Conservation (phyloP, 352 stramenopile species). For the Halophytophthora batemanensis region DNA sequence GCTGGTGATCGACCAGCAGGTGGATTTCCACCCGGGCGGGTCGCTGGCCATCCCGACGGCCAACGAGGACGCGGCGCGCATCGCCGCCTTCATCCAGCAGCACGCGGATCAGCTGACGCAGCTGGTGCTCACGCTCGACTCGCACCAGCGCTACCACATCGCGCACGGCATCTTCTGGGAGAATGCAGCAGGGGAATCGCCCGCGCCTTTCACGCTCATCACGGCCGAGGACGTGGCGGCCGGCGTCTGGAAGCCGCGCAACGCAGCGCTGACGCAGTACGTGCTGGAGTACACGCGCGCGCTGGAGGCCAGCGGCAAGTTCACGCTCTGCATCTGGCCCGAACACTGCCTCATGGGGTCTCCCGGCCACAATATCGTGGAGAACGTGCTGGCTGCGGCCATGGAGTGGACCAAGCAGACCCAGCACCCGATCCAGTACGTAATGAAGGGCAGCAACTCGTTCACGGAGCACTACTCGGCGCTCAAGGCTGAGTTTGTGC, state of each 20-base stretch:
- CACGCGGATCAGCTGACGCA: constrained; percentile 65
- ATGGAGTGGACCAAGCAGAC: constrained; percentile 80
- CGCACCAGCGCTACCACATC: constrained; percentile 95
- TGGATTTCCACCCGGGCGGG: constrained; percentile 95
- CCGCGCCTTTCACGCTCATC: constrained; percentile 93
- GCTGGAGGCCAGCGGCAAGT: constrained; percentile 87
- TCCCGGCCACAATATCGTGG: constrained; percentile 86
- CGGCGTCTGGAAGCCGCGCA: constrained; percentile 53
- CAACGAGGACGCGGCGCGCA: constrained; percentile 86
- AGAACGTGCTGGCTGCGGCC: constrained; percentile 77
- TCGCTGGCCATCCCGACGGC: constrained; percentile 94
- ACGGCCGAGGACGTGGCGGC: constrained; percentile 68
- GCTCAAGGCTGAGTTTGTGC: constrained; percentile 91
- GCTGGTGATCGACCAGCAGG: constrained; percentile 94
- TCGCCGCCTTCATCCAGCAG: constrained; percentile 82
- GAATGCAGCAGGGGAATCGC: constrained; percentile 57
- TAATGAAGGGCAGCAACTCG: constrained; percentile 93
- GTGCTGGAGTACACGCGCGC: constrained; percentile 88
- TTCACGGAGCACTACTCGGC: constrained; percentile 97
- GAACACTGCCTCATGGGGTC: constrained; percentile 96
- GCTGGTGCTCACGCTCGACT: constrained; percentile 95
- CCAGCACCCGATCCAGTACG: constrained; percentile 74
- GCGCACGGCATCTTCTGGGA: constrained; percentile 94
- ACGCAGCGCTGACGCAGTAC: constrained; percentile 77
- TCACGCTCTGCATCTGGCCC: constrained; percentile 95